Percentiles rank a stretch among this genome's conserved stretches.
Conservation (phyloP, 805 yeast genomes). For the Zygotorulaspora sp. region DNA sequence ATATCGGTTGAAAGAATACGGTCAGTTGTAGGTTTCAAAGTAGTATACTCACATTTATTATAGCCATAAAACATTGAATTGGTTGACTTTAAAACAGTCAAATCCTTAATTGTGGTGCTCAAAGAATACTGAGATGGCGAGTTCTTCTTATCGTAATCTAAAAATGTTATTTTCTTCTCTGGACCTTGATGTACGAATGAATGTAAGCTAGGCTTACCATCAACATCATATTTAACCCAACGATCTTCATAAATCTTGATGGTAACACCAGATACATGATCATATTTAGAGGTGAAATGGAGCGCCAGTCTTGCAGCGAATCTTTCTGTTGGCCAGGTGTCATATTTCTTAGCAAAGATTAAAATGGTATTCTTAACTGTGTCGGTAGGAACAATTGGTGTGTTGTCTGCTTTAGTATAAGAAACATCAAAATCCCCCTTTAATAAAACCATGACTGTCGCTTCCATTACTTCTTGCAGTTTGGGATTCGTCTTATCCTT, state of each 20-base stretch:
- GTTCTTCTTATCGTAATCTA: slow-evolving; percentile 45
- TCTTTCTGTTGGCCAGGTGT: slow-evolving; percentile 87
- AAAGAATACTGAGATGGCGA: slow-evolving; percentile 50
- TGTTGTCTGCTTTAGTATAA: slow-evolving; percentile 83
- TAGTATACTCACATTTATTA: slow-evolving; percentile 83
- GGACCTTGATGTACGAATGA: slow-evolving; percentile 83
- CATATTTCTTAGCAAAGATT: slow-evolving; percentile 74
- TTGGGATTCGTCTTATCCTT: slow-evolving; percentile 69
- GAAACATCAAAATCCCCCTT: slow-evolving; percentile 76
- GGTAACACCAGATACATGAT: slow-evolving; percentile 69
- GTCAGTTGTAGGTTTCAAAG: slow-evolving; percentile 76
- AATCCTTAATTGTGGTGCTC: slow-evolving; percentile 67
- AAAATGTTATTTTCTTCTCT: slow-evolving; percentile 62
- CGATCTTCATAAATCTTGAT: slow-evolving; percentile 64
- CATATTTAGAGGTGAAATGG: slow-evolving; percentile 74
- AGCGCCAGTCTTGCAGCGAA: slow-evolving; percentile 81
- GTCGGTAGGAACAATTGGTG: slow-evolving; percentile 89
- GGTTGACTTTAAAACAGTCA: slow-evolving; percentile 84
- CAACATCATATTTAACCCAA: slow-evolving; percentile 74
- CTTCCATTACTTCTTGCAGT: slow-evolving; percentile 78
- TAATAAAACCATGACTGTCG: slow-evolving; percentile 70
- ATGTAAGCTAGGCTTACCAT: slow-evolving; percentile 76
- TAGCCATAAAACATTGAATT: slow-evolving; percentile 90
- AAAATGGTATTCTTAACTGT: slow-evolving; percentile 86
- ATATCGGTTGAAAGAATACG: slow-evolving; percentile 86